phyloP scores from a whole-genome alignment of 164 flowering plant genomes.

The Berberis thunbergii region DNA sequence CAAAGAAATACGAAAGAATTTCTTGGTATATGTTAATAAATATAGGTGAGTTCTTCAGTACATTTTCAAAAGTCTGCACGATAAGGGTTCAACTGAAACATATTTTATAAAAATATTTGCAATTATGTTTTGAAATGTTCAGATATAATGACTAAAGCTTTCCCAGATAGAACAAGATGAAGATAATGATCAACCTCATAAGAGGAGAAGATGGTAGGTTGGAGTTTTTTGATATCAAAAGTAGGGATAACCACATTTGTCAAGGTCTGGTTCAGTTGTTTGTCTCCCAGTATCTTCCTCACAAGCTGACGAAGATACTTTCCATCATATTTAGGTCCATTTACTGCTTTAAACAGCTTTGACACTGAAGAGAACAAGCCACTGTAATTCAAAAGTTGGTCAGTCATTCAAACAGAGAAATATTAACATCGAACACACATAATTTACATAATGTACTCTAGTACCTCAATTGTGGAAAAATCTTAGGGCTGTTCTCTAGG shows the following conservation, averaged over 20 bases:
- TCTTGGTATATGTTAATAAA: too few relatives aligned
- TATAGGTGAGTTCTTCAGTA: too few relatives aligned
- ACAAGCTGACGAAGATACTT: slow-evolving; percentile 8
- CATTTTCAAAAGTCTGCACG: too few relatives aligned
- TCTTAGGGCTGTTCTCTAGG: slow-evolving; percentile 25
- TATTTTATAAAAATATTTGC: too few relatives aligned
- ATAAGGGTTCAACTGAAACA: too few relatives aligned
- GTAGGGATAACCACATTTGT: slow-evolving; percentile 15
- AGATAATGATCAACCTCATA: slow-evolving; percentile 5
- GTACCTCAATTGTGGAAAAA: slow-evolving; percentile 30
- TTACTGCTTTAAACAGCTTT: slow-evolving; percentile 2
- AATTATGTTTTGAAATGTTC: neutral
- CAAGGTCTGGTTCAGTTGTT: slow-evolving; percentile 10
- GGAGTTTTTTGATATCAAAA: slow-evolving; percentile 18
- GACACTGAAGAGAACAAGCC: neutral
- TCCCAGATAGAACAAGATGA: neutral
- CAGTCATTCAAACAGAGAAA: neutral
- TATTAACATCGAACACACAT: neutral
- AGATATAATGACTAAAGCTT: neutral
- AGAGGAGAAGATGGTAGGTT: slow-evolving; percentile 27
- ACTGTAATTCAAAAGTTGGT: neutral
- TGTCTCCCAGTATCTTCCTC: slow-evolving; percentile 8
- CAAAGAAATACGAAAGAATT: too few relatives aligned
- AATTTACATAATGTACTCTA: too few relatives aligned
- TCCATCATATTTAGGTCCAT: slow-evolving; percentile 18